phyloP scores from a whole-genome alignment of 2,329 filamentous ascomycete genomes.

The Colletotrichum cereale region DNA sequence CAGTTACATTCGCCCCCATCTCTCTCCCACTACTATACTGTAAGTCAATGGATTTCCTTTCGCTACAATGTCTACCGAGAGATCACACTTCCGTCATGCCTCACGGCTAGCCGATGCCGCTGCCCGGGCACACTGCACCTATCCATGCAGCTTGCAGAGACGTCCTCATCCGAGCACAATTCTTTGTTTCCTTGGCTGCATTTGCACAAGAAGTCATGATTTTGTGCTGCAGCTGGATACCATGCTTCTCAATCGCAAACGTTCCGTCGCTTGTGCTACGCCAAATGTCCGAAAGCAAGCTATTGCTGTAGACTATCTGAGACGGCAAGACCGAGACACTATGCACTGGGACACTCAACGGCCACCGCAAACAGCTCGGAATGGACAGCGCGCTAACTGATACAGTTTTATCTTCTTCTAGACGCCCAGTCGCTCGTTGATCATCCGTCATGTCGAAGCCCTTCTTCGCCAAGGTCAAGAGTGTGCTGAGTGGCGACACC shows the following conservation, averaged over 20 bases:
- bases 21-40: background rate
- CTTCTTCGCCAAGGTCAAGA: conserved; percentile 85
- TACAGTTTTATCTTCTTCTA: conserved; percentile 7
- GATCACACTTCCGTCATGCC: background rate
- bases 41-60: conserved; percentile 13
- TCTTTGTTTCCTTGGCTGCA: background rate
- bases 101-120: conserved; percentile 15
- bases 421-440: conserved; percentile 35
- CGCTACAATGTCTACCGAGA: background rate
- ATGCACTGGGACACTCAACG: conserved; percentile 8
- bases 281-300: too few relatives aligned
- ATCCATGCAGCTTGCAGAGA: conserved; percentile 26
- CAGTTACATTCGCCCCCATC: background rate
- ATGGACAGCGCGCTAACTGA: conserved; percentile 15
- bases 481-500: conserved; percentile 93
- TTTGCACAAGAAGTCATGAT: background rate
- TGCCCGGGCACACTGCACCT: conserved; percentile 20
- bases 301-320: conserved; percentile 6
- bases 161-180: background rate
- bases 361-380: conserved; percentile 10
- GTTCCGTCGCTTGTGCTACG: background rate
- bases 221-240: background rate
- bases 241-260: background rate
- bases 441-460: conserved; percentile 61
- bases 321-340: conserved; percentile 7